Conservation (phyloP, 352 stramenopile genomes). For the Globisporangium iwayamae region DNA sequence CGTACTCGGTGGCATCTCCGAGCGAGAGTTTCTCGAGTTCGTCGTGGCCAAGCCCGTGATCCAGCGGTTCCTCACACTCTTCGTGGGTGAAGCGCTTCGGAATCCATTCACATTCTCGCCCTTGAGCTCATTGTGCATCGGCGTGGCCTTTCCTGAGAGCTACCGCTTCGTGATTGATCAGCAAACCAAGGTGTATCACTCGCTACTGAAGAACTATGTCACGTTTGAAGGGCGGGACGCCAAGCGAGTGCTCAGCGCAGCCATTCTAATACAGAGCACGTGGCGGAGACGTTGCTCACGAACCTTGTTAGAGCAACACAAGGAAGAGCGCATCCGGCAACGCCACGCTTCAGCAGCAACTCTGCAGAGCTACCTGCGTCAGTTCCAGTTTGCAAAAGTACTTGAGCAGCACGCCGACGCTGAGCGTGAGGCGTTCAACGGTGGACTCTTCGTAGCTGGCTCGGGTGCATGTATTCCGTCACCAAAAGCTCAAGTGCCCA, state of each 20-base stretch:
- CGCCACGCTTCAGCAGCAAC: conserved; percentile 42
- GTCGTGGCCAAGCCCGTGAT: conserved; percentile 30
- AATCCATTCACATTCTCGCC: conserved; percentile 56
- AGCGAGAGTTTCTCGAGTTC: conserved; percentile 31
- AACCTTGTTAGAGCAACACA: conserved; percentile 22
- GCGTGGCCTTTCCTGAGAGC: conserved; percentile 4
- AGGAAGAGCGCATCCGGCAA: conserved; percentile 23
- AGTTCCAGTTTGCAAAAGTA: conserved; percentile 39
- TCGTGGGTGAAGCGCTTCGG: conserved; percentile 53
- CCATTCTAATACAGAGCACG: conserved; percentile 57
- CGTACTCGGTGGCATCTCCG: conserved; percentile 12
- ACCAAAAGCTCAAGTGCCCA: background rate
- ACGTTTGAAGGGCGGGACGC: conserved; percentile 44
- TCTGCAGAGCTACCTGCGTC: conserved; percentile 53
- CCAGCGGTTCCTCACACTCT: conserved; percentile 49
- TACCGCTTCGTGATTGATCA: conserved; percentile 15
- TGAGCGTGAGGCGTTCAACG: conserved; percentile 52
- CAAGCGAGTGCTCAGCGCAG: conserved; percentile 31
- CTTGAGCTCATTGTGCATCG: conserved; percentile 16
- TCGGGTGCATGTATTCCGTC: conserved; percentile 32
- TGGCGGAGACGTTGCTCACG: conserved; percentile 54
- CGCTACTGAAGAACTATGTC: conserved; percentile 40
- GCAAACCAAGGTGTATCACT: conserved; percentile 45
- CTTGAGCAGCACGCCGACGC: conserved; percentile 50
- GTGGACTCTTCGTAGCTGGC: conserved; percentile 48